Evolutionary conservation across 352 stramenopile genomes (phyloP).

Genomic region (Pythium sp.): DNA sequence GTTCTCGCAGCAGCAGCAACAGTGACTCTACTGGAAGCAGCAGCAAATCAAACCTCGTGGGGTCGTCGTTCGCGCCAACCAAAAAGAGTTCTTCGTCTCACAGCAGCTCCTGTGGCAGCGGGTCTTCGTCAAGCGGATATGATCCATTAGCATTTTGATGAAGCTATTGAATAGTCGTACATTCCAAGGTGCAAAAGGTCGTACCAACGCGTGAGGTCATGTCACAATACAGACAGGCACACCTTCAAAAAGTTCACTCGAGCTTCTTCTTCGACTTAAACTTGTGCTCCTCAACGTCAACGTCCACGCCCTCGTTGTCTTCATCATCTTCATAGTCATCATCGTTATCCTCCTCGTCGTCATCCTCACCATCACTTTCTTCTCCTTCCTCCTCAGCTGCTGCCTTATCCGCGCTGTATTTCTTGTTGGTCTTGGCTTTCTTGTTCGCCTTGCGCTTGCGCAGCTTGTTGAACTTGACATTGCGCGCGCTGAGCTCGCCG

Average conservation of each 20-base stretch:
- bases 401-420: slow-evolving; percentile 30
- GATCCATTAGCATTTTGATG: slow-evolving; percentile 19
- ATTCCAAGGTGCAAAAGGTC: not conserved
- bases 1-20: slow-evolving; percentile 35
- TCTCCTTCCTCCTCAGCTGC: slow-evolving; percentile 12
- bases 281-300: slow-evolving; percentile 23
- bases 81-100: slow-evolving; percentile 1
- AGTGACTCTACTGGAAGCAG: slow-evolving; percentile 4
- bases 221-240: not conserved
- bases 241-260: not conserved
- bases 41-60: slow-evolving; percentile 13
- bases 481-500: slow-evolving; percentile 52
- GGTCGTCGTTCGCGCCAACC: slow-evolving; percentile 3
- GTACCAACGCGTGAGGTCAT: not conserved
- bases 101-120: slow-evolving; percentile 1
- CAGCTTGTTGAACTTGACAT: slow-evolving; percentile 60
- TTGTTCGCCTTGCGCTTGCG: slow-evolving; percentile 67
- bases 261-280: slow-evolving; percentile 31
- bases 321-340: slow-evolving; percentile 25
- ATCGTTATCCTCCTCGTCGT: slow-evolving; percentile 12
- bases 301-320: not conserved
- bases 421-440: slow-evolving; percentile 52
- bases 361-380: slow-evolving; percentile 11
- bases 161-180: not conserved
- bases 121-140: not conserved